Evolutionary conservation across 352 stramenopile genomes (phyloP), one percentile per base, ranked within the genome.

Genomic region (Pythium guiyangense): DNA sequence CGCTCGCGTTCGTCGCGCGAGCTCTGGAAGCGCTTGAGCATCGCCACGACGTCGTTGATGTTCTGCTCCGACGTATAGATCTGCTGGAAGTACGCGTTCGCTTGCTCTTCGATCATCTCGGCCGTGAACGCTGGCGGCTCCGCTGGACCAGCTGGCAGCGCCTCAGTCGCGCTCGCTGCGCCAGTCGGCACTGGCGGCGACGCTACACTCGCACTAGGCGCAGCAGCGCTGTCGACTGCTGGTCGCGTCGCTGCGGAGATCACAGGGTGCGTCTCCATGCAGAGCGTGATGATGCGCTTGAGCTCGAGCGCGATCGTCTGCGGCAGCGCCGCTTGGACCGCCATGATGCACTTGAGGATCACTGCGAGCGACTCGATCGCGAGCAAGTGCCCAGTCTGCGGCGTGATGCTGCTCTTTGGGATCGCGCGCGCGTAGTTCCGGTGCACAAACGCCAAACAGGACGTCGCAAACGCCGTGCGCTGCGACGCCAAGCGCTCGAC

Each of bases 21-120:
- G 25, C 79, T 85, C 77, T 99, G 97, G 82, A 99, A 99, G n/a
- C 87, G 86, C 71, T 98, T 98, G 35, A 99, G 82, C 94, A 98
- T 99, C 60, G 97, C 92, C 31, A 99, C 96, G 12, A 99, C 94
- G 60, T 98, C 96, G 31, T 96, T 97, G 62, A 98, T 98, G 61
- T 96, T 98, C 70, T 99, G 93, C 70, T 99, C 96, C 10, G 88
- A 97, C 15, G 92, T 98, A 77, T 99, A 99, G 57, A 99, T 99
- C 69, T 98, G 96, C 74, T 99, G 96, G 73, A 99, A 99, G 71
- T 99, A 99, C 10, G 88, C 88, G 69, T 99, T 99, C 20, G 97
- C 96, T 66, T 98, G 91, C 71, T 99, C 96, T 79, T 99, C 97
- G 57, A 99, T 98, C 72, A 99, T 97, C 70, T 99, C 95, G 14